Conservation (phyloP, 2,329 filamentous ascomycete genomes). For the Lachnellula suecica region DNA sequence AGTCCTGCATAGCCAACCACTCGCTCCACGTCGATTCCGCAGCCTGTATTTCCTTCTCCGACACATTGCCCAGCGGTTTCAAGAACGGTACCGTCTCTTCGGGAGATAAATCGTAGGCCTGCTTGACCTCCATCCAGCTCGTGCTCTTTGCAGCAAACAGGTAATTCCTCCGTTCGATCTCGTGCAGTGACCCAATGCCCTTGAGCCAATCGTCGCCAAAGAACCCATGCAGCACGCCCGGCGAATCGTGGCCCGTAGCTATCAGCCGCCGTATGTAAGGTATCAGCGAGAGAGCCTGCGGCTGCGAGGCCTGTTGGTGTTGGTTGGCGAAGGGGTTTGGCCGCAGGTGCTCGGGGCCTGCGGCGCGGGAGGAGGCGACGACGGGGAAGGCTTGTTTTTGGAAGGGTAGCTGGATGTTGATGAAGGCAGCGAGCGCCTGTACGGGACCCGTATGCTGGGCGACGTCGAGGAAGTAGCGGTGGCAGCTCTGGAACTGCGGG, state of each 20-base stretch:
- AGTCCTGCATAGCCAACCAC: conserved; percentile 96
- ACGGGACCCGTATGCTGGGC: conserved; percentile 81
- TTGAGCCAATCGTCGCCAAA: conserved; percentile 90
- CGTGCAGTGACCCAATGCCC: conserved; percentile 80
- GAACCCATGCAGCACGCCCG: conserved; percentile 86
- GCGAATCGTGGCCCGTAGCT: conserved; percentile 86
- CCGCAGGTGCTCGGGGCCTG: conserved; percentile 29
- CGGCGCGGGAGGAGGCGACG: conserved; percentile 34
- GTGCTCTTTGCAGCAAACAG: conserved; percentile 93
- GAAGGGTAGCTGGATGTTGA: conserved; percentile 90
- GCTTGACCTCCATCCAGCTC: conserved; percentile 85
- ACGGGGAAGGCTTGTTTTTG: conserved; percentile 59
- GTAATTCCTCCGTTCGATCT: conserved; percentile 90
- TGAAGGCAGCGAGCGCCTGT: conserved; percentile 83
- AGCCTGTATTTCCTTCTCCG: conserved; percentile 75
- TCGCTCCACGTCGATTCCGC: conserved; percentile 89
- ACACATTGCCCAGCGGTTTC: conserved; percentile 73
- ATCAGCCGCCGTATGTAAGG: conserved; percentile 90
- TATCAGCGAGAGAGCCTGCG: conserved; percentile 62
- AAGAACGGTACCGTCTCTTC: conserved; percentile 87
- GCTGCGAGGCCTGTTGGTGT: conserved; percentile 17
- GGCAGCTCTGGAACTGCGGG: conserved; percentile 84
- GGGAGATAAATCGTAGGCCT: conserved; percentile 82
- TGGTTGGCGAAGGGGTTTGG: conserved; percentile 30
- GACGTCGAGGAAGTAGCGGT: conserved; percentile 87